A percentile compares a stretch with the other conserved stretches of the same genome.
Evolutionary conservation across 495 filamentous ascomycete species (phyloP).

Genomic region (Penicillium salamii): DNA sequence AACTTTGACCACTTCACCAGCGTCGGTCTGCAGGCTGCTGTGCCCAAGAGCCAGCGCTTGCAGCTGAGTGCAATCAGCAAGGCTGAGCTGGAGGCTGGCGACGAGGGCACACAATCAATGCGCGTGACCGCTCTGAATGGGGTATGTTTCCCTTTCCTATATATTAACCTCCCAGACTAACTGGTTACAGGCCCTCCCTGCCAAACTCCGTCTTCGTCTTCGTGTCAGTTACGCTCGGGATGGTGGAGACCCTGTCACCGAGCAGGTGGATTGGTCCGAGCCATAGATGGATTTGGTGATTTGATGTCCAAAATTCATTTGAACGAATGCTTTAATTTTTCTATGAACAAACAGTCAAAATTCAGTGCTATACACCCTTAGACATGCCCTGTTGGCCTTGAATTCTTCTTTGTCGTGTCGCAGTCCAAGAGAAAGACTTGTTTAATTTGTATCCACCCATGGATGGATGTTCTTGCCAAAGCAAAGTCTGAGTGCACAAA

Average conservation of each 20-base stretch:
- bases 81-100: slow-evolving; percentile 68
- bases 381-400: slow-evolving; percentile 9
- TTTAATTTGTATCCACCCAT: too few species aligned
- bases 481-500: too few species aligned
- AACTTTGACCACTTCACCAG: slow-evolving; percentile 60
- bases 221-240: slow-evolving; percentile 77
- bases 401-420: slow-evolving; percentile 9
- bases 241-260: slow-evolving; percentile 66
- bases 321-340: slow-evolving; percentile 20
- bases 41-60: slow-evolving; percentile 91
- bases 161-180: slow-evolving; percentile 4
- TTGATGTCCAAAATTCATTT: slow-evolving; percentile 12
- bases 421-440: too few species aligned
- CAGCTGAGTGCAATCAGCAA: slow-evolving; percentile 84
- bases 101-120: slow-evolving; percentile 86
- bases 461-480: too few species aligned
- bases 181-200: slow-evolving; percentile 53
- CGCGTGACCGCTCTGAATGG: slow-evolving; percentile 78
- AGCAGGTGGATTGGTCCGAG: slow-evolving; percentile 96
- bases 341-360: slow-evolving; percentile 16
- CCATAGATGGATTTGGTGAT: slow-evolving; percentile 37
- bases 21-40: slow-evolving; percentile 86
- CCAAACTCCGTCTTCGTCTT: slow-evolving; percentile 76
- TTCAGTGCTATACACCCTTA: slow-evolving; percentile 18
- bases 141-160: slow-evolving; percentile 56